Evolutionary conservation across 495 filamentous ascomycete genomes (phyloP).

Genomic region (Talaromyces nanjingensis): DNA sequence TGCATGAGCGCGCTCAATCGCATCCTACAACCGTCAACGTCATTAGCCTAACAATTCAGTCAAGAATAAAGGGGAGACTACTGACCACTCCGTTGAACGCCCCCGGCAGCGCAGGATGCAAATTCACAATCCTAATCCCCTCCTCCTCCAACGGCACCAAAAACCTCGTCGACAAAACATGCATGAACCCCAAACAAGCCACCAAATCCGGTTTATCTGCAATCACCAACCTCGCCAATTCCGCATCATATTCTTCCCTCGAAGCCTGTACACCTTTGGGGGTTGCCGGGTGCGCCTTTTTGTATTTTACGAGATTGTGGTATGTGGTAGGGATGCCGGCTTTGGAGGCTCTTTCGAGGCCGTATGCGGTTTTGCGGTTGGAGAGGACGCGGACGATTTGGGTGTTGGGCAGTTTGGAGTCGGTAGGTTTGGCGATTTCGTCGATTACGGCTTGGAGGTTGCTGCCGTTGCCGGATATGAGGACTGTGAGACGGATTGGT

Average conservation of each 20-base stretch:
- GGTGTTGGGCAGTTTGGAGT: slow-evolving; percentile 46
- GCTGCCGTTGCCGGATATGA: slow-evolving; percentile 75
- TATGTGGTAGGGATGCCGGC: slow-evolving; percentile 74
- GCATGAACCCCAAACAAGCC: slow-evolving; percentile 48
- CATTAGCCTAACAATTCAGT: background rate
- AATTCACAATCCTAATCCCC: slow-evolving; percentile 68
- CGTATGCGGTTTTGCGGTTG: slow-evolving; percentile 75
- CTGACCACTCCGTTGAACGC: slow-evolving; percentile 66
- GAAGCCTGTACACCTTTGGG: slow-evolving; percentile 42
- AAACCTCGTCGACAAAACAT: slow-evolving; percentile 55
- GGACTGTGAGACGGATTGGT: slow-evolving; percentile 47
- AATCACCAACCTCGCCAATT: slow-evolving; percentile 66
- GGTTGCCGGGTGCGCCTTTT: slow-evolving; percentile 42
- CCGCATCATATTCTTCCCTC: slow-evolving; percentile 69
- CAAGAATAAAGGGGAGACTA: slow-evolving; percentile 6
- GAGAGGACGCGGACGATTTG: slow-evolving; percentile 71
- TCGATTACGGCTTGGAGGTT: slow-evolving; percentile 92
- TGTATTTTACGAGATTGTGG: slow-evolving; percentile 74
- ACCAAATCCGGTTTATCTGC: slow-evolving; percentile 64
- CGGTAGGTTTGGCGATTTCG: slow-evolving; percentile 34
- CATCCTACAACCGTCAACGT: slow-evolving; percentile 28
- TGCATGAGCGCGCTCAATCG: slow-evolving; percentile 70
- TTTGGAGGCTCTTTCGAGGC: slow-evolving; percentile 62
- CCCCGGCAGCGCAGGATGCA: slow-evolving; percentile 75
- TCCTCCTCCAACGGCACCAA: slow-evolving; percentile 56